Conservation (phyloP, 2,329 filamentous ascomycete genomes). For the Aspergillus sp. region DNA sequence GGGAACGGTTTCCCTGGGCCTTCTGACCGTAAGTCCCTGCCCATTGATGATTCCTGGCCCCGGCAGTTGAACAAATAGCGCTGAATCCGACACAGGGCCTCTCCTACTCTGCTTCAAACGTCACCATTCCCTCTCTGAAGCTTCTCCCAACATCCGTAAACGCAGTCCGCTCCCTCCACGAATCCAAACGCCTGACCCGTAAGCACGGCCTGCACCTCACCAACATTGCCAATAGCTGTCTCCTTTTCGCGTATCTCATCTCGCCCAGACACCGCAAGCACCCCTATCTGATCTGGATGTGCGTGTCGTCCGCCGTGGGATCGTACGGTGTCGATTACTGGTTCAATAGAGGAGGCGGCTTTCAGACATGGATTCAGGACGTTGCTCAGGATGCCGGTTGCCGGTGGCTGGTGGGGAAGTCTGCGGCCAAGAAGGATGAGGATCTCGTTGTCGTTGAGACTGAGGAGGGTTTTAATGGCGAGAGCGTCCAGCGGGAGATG, state of each 20-base stretch:
- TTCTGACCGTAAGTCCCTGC: conserved; percentile 60
- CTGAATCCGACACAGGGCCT: conserved; percentile 55
- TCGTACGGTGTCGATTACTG: conserved; percentile 56
- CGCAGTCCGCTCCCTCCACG: conserved; percentile 62
- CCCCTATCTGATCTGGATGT: conserved; percentile 84
- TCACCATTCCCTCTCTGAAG: conserved; percentile 73
- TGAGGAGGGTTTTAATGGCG: conserved; percentile 37
- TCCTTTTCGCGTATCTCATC: conserved; percentile 68
- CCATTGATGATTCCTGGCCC: background rate
- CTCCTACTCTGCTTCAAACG: conserved; percentile 71
- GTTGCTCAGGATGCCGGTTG: conserved; percentile 38
- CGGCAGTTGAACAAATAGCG: too few species aligned
- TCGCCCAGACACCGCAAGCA: conserved; percentile 69
- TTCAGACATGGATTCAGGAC: conserved; percentile 25
- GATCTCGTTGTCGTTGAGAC: conserved; percentile 31
- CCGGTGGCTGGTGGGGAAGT: conserved; percentile 8
- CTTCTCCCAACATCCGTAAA: conserved; percentile 66
- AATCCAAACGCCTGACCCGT: conserved; percentile 55
- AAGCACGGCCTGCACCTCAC: conserved; percentile 61
- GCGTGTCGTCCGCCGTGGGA: conserved; percentile 48
- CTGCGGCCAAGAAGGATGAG: conserved; percentile 25
- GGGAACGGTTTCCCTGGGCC: conserved; percentile 78
- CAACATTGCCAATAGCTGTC: conserved; percentile 59
- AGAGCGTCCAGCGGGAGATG: conserved; percentile 39
- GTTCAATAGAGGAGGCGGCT: conserved; percentile 59